Evolutionary conservation across 2,329 filamentous ascomycete species (phyloP).

Genomic region (Phyllosticta capitalensis): DNA sequence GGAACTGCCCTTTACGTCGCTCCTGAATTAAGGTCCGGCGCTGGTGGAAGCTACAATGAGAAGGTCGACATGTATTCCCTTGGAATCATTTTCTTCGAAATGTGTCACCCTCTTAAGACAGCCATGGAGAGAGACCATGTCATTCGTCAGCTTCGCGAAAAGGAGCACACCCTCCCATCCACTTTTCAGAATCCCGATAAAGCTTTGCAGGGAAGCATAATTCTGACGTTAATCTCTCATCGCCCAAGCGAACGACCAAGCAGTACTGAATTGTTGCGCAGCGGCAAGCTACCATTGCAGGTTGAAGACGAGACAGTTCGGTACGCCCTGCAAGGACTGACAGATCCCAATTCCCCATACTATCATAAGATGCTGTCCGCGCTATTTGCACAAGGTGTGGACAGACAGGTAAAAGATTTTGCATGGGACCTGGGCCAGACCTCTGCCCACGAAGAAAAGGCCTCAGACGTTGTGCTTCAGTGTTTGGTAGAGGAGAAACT

Average conservation of each 20-base stretch:
- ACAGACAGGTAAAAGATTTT: slow-evolving; percentile 67
- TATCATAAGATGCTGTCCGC: slow-evolving; percentile 84
- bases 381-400: slow-evolving; percentile 62
- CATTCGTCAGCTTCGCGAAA: slow-evolving; percentile 59
- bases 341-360: slow-evolving; percentile 75
- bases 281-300: slow-evolving; percentile 78
- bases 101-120: slow-evolving; percentile 61
- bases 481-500: slow-evolving; percentile 66
- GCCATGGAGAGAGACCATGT: slow-evolving; percentile 56
- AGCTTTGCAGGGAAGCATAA: slow-evolving; percentile 61
- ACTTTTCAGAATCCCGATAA: slow-evolving; percentile 66
- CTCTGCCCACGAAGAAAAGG: slow-evolving; percentile 22
- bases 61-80: slow-evolving; percentile 99
- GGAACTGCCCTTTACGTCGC: slow-evolving; percentile 87
- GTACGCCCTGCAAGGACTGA: slow-evolving; percentile 69
- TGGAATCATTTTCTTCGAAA: slow-evolving; percentile 97
- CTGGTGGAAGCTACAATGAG: slow-evolving; percentile 70
- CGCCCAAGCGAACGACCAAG: slow-evolving; percentile 74
- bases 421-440: slow-evolving; percentile 38
- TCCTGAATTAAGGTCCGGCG: slow-evolving; percentile 73
- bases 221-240: slow-evolving; percentile 71
- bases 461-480: slow-evolving; percentile 57
- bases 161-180: slow-evolving; percentile 57
- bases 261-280: slow-evolving; percentile 71
- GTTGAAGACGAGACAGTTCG: slow-evolving; percentile 89